These are phyloP conservation scores for Neurospora hispaniola DNA, from an alignment of 495 filamentous ascomycete species.

Conservation along the genomic window DNA sequence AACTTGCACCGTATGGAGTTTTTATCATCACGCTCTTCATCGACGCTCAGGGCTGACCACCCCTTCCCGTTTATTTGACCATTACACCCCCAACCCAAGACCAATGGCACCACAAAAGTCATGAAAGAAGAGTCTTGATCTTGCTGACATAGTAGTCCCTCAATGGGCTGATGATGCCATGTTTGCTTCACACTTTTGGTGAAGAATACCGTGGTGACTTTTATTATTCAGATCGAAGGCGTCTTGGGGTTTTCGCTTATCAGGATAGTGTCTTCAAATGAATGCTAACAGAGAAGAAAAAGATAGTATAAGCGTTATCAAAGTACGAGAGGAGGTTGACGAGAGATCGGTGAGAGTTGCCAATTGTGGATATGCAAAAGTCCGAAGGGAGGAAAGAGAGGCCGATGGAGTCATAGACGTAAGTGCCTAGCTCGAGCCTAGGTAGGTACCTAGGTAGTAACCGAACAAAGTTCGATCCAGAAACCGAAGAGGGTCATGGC, in stretches of 20 bases:
- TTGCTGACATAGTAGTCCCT: neutral
- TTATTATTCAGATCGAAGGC: neutral
- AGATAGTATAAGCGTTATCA: neutral
- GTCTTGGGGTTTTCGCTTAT: neutral
- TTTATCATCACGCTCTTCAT: neutral
- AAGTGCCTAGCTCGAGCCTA: too few relatives aligned
- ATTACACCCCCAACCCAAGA: neutral
- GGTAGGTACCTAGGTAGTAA: too few relatives aligned
- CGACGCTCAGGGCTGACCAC: neutral
- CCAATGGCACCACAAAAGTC: neutral
- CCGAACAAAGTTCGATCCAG: neutral
- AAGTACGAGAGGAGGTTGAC: neutral
- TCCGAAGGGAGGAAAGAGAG: neutral
- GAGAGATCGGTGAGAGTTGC: neutral
- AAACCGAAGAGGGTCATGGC: neutral
- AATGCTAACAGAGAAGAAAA: neutral
- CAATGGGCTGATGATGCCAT: neutral
- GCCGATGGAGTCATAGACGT: neutral
- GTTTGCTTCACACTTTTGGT: neutral
- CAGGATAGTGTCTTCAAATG: neutral
- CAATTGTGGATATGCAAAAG: neutral
- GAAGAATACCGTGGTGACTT: neutral
- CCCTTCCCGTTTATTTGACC: neutral
- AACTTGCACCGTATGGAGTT: neutral
- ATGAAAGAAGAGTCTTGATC: neutral